Evolutionary conservation across 768 basidiomycete species (phyloP), one percentile per base, ranked within the genome.

Genomic region (Rhizopogon vesiculosus): DNA sequence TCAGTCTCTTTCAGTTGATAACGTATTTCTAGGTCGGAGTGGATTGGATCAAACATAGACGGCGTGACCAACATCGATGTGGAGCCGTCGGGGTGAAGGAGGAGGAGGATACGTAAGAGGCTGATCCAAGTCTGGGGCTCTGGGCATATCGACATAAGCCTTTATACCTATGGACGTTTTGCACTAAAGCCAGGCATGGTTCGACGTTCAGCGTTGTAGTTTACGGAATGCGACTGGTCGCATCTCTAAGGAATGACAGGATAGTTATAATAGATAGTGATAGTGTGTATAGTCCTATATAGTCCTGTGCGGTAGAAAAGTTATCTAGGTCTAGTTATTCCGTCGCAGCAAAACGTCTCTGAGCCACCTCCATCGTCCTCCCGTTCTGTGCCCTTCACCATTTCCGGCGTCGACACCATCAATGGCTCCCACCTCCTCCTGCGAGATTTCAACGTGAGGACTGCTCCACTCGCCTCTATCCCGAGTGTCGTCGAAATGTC

Each of bases 361-460:
- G 48, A 70, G 18, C 70, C 69, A 68, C 62, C 55, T 60, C 70
- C 70, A 72, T 45, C 64, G 57, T 48, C 51, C 59, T 50, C 55
- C 58, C 44, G 59, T 59, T 35, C 50, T 54, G 15, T 16, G 10
- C 31, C 22, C 31, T 15, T 22, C 57, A n/a, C 59, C 7, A 38
- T 53, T 5, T 56, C 41, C 50, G 42, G 45, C 7, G 19, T 35
- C 22, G 45, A 48, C 1, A 43, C 43, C 3, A 51, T 31, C 28
- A 41, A 54, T 16, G 29, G 50, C 28, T 57, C 54, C 42, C 44
- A 44, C 16, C 43, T 57, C 53, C 56, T 45, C n/a, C 50, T 58
- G 15, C 52, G 52, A 53, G 57, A 50, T 1, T 29, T 22, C 51
- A 18, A 25, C 25, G 12, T n/a, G 28, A 29, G 13, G 46, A 53